Base-by-base conservation (phyloP, 495 filamentous ascomycete genomes). In the Sabuloglossum arenarium region DNA sequence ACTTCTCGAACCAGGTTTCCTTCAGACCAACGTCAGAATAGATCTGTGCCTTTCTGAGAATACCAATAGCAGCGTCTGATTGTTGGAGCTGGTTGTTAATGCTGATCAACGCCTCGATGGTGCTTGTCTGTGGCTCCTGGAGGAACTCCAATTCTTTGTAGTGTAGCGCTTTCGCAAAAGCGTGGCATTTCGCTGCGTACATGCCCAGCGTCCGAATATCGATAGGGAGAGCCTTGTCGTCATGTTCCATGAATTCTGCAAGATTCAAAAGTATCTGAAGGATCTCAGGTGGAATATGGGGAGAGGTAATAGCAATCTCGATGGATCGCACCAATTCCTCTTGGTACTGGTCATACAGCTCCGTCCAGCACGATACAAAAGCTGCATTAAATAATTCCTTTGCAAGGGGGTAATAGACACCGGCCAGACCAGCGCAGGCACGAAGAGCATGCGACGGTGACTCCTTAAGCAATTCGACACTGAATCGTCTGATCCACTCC, bases 41-140 rank as follows among this genome's bases (percentile, higher is more conserved):
- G 24, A 84, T 78, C 65, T 96, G 91, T 6, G 89, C 91, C 66
- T 91, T 91, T 27, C 89, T 80, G 25, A 98, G 77, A 47, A 98
- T 98, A 64, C 91, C 91, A 52, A 98, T 95, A 16, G 91, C 91
- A 19, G 91, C 91, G 67, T 98, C 91, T 10, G 87, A 93, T 63
- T 98, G 91, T 64, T 98, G 91, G 6, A 98, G 75, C 64, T 96
- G 88, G 62, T 98, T 98, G 69, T 98, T 98, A 68, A 99, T 97
- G 12, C 86, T 89, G 54, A 99, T 99, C 50, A 99, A 70, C 4
- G 93, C 91, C 66, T 99, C 91, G 1, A 97, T 91, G 16, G 93
- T 88, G 55, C 81, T 84, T n/a, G 87, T 83, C 59, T 87, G 94
- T 61, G 96, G 91, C 62, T 99, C 93, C 60, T 95, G 88, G 49